Evolutionary conservation across 768 basidiomycete species (phyloP), one percentile per base, ranked within the genome.

Genomic region (Pleurotus ostreatus): DNA sequence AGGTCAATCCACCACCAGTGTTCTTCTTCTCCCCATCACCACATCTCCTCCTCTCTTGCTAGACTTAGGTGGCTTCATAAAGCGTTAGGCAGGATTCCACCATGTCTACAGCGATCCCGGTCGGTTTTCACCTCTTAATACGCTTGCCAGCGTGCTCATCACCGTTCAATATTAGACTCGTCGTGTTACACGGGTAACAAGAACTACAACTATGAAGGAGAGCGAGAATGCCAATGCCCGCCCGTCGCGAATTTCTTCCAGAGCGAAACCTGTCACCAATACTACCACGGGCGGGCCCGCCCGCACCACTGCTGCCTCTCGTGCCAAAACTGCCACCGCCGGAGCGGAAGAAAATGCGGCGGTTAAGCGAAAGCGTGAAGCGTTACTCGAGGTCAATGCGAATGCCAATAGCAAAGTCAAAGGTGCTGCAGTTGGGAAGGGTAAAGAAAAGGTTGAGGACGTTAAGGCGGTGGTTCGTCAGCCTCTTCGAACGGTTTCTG

Each of bases 361-460:
- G 2, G 82, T 79, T 34, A 89, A 89, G 66, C 81, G 89, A 55
- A 92, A 91, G 68, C 85, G 90, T 16, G 85, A 85, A 48, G 88
- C 84, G 0, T 75, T 92, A 41, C 81, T 81, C 13, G 91, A 92
- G 65, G 86, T 91, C 44, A 82, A 83, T 22, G 67, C 74, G 44
- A 65, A 66, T 55, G 72, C 73, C 18, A 72, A 67, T 59, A 83
- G 84, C 63, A 83, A 81, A 62, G 77, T 69, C 34, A 61, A 77
- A 59, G 75, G 74, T 58, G 63, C 64, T 48, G 68, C 67, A 25
- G 61, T 49, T 48, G 41, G 56, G 60, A 78, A 78, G 64, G 80
- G 78, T 52, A 90, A 90, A 72, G 80, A 78, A 49, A 88, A 86
- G 70, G 78, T 73, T 62, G 73, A 72, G 30, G 73, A 70, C 59